phyloP scores from a whole-genome alignment of 1,284 basidiomycete genomes.

The Sparassis latifolia region DNA sequence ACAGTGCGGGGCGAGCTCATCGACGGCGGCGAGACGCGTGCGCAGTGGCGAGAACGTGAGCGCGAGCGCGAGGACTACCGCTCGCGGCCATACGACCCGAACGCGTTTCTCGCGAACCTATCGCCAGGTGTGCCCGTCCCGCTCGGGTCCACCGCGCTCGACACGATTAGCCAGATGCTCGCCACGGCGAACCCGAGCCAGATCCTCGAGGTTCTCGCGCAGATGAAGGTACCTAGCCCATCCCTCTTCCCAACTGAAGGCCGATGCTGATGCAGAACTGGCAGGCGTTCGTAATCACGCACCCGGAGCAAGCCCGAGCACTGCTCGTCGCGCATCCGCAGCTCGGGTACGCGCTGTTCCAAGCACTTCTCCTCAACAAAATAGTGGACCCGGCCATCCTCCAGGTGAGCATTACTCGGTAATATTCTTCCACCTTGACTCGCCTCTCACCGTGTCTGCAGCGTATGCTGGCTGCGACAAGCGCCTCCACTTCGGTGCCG shows the following conservation, averaged over 20 bases:
- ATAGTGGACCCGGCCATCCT: constrained; percentile 88
- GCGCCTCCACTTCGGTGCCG: constrained; percentile 23
- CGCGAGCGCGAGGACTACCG: constrained; percentile 22
- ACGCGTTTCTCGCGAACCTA: constrained; percentile 55
- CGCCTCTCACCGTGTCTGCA: constrained; percentile 19
- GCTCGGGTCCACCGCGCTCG: constrained; percentile 72
- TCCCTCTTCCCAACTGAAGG: too few species aligned
- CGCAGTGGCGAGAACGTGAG: constrained; percentile 45
- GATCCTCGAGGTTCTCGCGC: constrained; percentile 90
- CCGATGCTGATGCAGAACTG: background rate
- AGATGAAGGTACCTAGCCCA: constrained; percentile 80
- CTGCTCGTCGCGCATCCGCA: constrained; percentile 86
- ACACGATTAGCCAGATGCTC: constrained; percentile 84
- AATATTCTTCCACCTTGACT: background rate
- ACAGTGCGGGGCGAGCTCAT: constrained; percentile 58
- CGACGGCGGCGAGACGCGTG: constrained; percentile 50
- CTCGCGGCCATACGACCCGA: constrained; percentile 30
- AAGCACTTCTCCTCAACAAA: constrained; percentile 90
- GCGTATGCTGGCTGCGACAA: constrained; percentile 54
- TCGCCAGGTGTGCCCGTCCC: constrained; percentile 78
- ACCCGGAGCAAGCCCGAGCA: constrained; percentile 84
- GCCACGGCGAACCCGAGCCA: constrained; percentile 81
- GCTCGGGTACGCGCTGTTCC: constrained; percentile 93
- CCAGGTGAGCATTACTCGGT: constrained; percentile 35
- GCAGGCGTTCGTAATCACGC: constrained; percentile 83